Percentiles rank a stretch among this genome's conserved stretches.
Conservation (phyloP, 495 filamentous ascomycete genomes). For the Bryoglossum gracile region DNA sequence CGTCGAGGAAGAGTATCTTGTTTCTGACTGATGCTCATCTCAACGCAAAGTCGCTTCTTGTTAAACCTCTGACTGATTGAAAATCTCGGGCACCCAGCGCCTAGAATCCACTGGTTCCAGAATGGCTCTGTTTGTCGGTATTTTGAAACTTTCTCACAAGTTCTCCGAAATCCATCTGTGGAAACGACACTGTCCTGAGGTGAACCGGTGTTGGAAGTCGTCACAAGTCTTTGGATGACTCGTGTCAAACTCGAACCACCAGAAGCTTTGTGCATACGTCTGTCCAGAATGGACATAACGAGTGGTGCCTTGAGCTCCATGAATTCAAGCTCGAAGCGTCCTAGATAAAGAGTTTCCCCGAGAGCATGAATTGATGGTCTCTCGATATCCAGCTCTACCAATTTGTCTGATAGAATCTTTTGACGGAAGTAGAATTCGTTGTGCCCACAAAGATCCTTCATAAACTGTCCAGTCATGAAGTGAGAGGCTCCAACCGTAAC, state of each 20-base stretch:
- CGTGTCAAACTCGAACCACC: slow-evolving; percentile 76
- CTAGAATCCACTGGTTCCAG: slow-evolving; percentile 88
- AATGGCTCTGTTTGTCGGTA: slow-evolving; percentile 70
- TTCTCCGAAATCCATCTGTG: slow-evolving; percentile 64
- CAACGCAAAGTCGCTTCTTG: slow-evolving; percentile 93
- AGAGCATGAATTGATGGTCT: slow-evolving; percentile 78
- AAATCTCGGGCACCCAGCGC: slow-evolving; percentile 82
- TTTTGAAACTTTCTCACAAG: slow-evolving; percentile 81
- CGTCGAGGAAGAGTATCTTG: slow-evolving; percentile 42
- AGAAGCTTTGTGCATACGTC: slow-evolving; percentile 77
- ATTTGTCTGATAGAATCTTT: slow-evolving; percentile 73
- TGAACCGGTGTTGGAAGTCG: slow-evolving; percentile 67
- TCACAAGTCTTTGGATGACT: slow-evolving; percentile 73
- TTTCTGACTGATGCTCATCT: slow-evolving; percentile 81
- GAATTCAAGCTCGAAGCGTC: slow-evolving; percentile 77
- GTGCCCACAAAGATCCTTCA: slow-evolving; percentile 82
- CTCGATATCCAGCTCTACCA: slow-evolving; percentile 73
- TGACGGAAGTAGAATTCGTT: slow-evolving; percentile 91
- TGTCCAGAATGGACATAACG: slow-evolving; percentile 89
- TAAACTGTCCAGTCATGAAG: slow-evolving; percentile 88
- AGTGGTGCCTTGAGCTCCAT: slow-evolving; percentile 86
- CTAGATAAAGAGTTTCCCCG: slow-evolving; percentile 70
- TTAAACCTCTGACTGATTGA: slow-evolving; percentile 84
- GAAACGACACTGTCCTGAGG: slow-evolving; percentile 65
- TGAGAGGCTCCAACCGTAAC: slow-evolving; percentile 84